Conservation (phyloP, 1,284 basidiomycete genomes). For the Sparassis latifolia region DNA sequence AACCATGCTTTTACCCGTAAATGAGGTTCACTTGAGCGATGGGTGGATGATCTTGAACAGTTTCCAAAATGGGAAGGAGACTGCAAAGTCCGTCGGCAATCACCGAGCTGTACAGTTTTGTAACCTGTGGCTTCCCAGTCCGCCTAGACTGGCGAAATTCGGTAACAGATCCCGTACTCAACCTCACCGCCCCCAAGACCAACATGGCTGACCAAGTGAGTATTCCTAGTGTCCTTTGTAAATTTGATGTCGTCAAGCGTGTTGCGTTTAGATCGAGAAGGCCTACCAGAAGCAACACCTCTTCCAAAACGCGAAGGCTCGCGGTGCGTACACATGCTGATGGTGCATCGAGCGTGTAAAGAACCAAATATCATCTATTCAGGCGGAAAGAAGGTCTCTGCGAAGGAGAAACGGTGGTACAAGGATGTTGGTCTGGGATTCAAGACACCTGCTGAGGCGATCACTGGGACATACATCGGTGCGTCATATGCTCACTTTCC, state of each 20-base stretch:
- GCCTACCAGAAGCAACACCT: slow-evolving; percentile 96
- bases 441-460: slow-evolving; percentile 95
- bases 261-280: slow-evolving; percentile 35
- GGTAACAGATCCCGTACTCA: background rate
- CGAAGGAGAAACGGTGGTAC: slow-evolving; percentile 98
- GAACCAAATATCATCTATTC: slow-evolving; percentile 3
- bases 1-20: too few species aligned
- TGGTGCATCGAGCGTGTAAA: too few species aligned
- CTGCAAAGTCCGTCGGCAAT: background rate
- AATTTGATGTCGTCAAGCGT: background rate
- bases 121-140: background rate
- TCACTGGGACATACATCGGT: slow-evolving; percentile 97
- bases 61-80: background rate
- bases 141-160: background rate
- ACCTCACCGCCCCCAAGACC: background rate
- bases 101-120: background rate
- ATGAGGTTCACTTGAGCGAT: too few species aligned
- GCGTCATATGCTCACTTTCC: slow-evolving; percentile 26
- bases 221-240: background rate
- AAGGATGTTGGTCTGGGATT: slow-evolving; percentile 97
- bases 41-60: too few species aligned
- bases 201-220: background rate
- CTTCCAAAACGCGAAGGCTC: slow-evolving; percentile 96
- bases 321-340: slow-evolving; percentile 45
- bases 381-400: slow-evolving; percentile 86